phyloP scores from a whole-genome alignment of 2,329 filamentous ascomycete genomes.

The Phaeosphaeriaceae sp. region DNA sequence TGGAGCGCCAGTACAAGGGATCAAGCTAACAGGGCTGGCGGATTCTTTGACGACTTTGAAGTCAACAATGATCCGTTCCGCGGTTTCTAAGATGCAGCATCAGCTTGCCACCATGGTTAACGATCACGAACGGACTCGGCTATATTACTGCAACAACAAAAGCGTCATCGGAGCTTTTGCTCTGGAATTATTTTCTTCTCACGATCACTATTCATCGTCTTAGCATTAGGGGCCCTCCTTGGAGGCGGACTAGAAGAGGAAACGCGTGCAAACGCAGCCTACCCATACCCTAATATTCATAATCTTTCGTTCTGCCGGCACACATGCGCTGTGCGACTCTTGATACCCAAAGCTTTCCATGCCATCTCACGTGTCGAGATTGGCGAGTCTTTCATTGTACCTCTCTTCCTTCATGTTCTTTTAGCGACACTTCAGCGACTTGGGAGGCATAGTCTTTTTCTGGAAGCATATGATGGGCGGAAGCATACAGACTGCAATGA shows the following conservation, averaged over 20 bases:
- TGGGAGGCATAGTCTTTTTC: background rate
- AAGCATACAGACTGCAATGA: background rate
- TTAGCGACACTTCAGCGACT: background rate
- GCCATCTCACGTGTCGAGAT: background rate
- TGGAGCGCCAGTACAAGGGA: conserved; percentile 47
- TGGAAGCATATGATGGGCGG: background rate
- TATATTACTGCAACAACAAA: background rate
- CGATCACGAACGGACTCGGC: background rate
- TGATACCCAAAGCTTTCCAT: background rate
- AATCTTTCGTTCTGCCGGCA: background rate
- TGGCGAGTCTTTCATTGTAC: background rate
- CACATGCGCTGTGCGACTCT: background rate
- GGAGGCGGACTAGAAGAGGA: background rate
- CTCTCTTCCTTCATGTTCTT: background rate
- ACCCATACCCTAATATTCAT: background rate
- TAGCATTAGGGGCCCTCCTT: background rate
- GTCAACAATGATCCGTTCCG: conserved; percentile 45
- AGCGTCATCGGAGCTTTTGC: background rate
- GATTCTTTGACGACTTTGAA: conserved; percentile 44
- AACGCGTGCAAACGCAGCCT: background rate
- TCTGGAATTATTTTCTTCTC: background rate
- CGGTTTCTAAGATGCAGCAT: conserved; percentile 34
- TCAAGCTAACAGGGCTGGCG: conserved; percentile 30
- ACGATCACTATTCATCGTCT: background rate
- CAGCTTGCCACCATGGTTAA: background rate